A percentile compares a stretch with the other conserved stretches of the same genome.
Evolutionary conservation across 2,329 filamentous ascomycete species (phyloP).

Genomic region (Fusarium neocosmosporiellum): DNA sequence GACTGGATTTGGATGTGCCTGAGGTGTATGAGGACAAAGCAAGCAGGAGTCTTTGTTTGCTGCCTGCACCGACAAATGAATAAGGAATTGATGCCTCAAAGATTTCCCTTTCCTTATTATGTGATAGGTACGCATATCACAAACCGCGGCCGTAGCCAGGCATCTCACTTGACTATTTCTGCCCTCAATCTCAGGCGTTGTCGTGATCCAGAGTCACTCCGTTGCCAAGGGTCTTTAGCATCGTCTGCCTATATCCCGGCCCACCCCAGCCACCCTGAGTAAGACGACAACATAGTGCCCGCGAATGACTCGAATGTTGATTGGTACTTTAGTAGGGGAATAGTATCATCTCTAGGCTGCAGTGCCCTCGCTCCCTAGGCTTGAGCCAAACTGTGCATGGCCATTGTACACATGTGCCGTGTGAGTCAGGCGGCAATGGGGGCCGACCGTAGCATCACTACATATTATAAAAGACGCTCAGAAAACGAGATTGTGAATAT

Average conservation of each 20-base stretch:
- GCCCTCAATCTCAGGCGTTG: not conserved
- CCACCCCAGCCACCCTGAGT: constrained; percentile 1
- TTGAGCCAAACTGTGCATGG: not conserved
- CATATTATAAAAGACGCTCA: not conserved
- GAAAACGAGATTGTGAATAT: too few relatives aligned
- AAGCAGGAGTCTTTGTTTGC: not conserved
- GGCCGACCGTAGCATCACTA: not conserved
- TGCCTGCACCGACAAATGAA: not conserved
- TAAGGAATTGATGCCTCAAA: not conserved
- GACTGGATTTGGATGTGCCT: not conserved
- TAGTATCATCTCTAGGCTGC: constrained; percentile 14
- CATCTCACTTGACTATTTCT: not conserved
- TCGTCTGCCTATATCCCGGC: not conserved
- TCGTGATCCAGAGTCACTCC: not conserved
- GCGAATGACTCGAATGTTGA: not conserved
- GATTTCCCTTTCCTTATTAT: not conserved
- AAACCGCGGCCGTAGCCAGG: not conserved
- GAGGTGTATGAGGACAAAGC: not conserved
- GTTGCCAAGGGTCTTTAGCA: not conserved
- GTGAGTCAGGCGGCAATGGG: constrained; percentile 14
- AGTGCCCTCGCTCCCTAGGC: not conserved
- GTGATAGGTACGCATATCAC: not conserved
- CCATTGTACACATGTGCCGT: constrained; percentile 4
- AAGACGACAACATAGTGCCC: not conserved
- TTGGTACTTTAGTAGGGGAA: not conserved